Evolutionary conservation across 257 asterid genomes (phyloP), one percentile per base, ranked within the genome.

Genomic region (Ilex asprella): DNA sequence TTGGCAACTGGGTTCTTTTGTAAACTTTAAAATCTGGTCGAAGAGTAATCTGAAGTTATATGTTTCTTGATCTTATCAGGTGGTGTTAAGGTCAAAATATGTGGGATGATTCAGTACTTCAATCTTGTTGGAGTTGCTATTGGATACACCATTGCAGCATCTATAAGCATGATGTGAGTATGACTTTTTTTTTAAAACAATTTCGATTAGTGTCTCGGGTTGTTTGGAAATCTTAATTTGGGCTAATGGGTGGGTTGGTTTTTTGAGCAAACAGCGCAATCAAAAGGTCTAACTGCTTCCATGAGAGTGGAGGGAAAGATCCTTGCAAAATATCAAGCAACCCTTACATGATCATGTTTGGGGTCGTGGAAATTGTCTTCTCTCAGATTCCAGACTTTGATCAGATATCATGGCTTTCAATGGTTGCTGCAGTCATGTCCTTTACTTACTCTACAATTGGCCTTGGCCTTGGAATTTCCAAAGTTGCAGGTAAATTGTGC

Each of bases 371-470:
- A 53, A 79, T 85, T 6, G 0, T 84, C 4, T 66, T 87, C 64
- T 80, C 88, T 6, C 95, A 87, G 63, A 87, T 87, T 39, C 95
- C 94, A 13, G 84, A 87, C 66, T 82, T 87, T n/a, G 86, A 84
- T 65, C 87, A 84, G 69, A 79, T 87, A 8, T 82, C 76, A 60
- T 84, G 88, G 93, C 95, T 87, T 16, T 87, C 95, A 1, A 79
- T 87, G 10, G 81, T 87, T 13, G 95, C 95, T 21, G 88, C 95
- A 1, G 43, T 84, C 55, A 87, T 87, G 95, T 86, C 95, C 31
- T 86, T 86, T 51, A 80, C 92, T 53, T 86, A 86, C 61, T 84
- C 95, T 63, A 16, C 82, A 32, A 80, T 84, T 64, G 92, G 89
- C 7, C 65, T 86, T 54, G 92, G 86, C 66, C 88, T 86, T 30